Evolutionary conservation across 371 early-diverging fungal species (phyloP).

Genomic region (Thermomucor indicae-seudaticae): DNA sequence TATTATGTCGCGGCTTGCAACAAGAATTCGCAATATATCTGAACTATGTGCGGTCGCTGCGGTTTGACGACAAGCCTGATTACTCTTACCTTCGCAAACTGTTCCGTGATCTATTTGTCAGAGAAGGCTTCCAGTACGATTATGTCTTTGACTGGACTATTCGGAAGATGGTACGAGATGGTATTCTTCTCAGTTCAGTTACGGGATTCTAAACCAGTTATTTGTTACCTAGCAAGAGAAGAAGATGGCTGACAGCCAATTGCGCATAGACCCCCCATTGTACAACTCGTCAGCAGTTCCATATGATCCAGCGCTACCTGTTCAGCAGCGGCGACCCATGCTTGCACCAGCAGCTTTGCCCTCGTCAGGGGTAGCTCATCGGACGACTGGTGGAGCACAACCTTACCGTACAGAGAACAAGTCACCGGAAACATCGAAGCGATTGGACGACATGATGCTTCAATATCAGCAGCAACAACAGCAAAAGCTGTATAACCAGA

Average conservation of each 20-base stretch:
- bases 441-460: conserved; percentile 48
- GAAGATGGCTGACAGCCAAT: conserved; percentile 18
- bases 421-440: conserved; percentile 45
- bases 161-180: conserved; percentile 40
- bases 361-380: conserved; percentile 22
- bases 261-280: conserved; percentile 17
- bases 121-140: conserved; percentile 95
- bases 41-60: conserved; percentile 93
- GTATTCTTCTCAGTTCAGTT: neutral
- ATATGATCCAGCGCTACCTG: conserved; percentile 19
- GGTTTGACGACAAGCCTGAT: conserved; percentile 99
- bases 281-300: conserved; percentile 13
- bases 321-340: conserved; percentile 23
- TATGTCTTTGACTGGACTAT: conserved; percentile 98
- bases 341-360: conserved; percentile 26
- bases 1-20: conserved; percentile 95
- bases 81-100: conserved; percentile 96
- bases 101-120: conserved; percentile 93
- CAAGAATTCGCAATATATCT: conserved; percentile 96
- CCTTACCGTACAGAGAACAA: conserved; percentile 38
- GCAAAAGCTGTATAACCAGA: conserved; percentile 24
- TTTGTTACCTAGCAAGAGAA: conserved; percentile 19
- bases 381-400: conserved; percentile 9
- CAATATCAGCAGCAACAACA: conserved; percentile 45
- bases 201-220: neutral